Evolutionary conservation across 495 filamentous ascomycete genomes (phyloP).

Genomic region (Tricharina praecox): DNA sequence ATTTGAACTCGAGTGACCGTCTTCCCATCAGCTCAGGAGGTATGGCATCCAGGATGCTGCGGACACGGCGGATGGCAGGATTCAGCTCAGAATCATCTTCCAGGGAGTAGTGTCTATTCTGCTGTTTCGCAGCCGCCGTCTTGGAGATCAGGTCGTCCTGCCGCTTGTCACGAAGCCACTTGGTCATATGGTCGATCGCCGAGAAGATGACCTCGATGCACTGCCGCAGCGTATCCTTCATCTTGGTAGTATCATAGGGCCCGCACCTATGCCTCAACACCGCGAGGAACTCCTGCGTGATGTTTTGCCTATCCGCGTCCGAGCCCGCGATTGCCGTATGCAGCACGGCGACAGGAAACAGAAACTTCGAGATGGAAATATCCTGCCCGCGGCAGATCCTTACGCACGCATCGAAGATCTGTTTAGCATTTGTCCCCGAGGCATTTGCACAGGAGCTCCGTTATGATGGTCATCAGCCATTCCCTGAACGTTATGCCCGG

Average conservation of each 20-base stretch:
- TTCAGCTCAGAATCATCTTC: slow-evolving; percentile 29
- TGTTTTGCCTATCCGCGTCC: slow-evolving; percentile 44
- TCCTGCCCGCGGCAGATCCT: slow-evolving; percentile 59
- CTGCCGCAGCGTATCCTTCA: slow-evolving; percentile 40
- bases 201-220: slow-evolving; percentile 84
- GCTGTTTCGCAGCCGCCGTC: slow-evolving; percentile 24
- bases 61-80: slow-evolving; percentile 36
- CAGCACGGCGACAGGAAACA: slow-evolving; percentile 67
- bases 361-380: slow-evolving; percentile 62
- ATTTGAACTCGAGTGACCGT: slow-evolving; percentile 77
- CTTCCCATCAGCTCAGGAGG: slow-evolving; percentile 71
- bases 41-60: slow-evolving; percentile 47
- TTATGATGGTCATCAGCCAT: slow-evolving; percentile 66
- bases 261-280: slow-evolving; percentile 43
- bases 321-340: slow-evolving; percentile 60
- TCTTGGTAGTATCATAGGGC: slow-evolving; percentile 8
- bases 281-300: slow-evolving; percentile 50
- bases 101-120: slow-evolving; percentile 21
- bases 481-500: slow-evolving; percentile 45
- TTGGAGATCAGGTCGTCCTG: slow-evolving; percentile 22
- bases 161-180: slow-evolving; percentile 73
- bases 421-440: slow-evolving; percentile 47
- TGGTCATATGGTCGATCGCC: slow-evolving; percentile 74
- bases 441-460: slow-evolving; percentile 63
- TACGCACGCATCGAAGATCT: slow-evolving; percentile 63